These are phyloP conservation scores for Diaporthe aspalathi DNA, from an alignment of 2,329 filamentous ascomycete genomes.

Conservation along the genomic window DNA sequence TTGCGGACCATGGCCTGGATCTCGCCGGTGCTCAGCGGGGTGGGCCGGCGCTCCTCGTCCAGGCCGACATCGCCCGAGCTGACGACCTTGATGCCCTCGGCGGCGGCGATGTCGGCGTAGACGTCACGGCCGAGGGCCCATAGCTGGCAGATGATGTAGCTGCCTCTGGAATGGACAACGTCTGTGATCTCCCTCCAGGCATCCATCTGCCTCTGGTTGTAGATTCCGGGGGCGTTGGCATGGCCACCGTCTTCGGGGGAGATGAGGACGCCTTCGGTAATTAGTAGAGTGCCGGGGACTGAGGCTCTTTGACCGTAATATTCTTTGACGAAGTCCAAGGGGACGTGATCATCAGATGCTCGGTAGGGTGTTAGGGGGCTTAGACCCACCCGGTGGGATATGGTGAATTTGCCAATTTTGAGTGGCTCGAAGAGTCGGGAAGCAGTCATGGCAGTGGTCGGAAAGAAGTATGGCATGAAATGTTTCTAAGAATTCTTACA, in stretches of 20 bases:
- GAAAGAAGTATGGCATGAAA: neutral
- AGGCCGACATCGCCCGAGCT: neutral
- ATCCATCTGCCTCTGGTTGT: slow-evolving; percentile 59
- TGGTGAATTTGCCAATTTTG: slow-evolving; percentile 19
- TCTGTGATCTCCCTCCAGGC: slow-evolving; percentile 68
- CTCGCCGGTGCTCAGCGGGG: slow-evolving; percentile 57
- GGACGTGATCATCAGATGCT: slow-evolving; percentile 32
- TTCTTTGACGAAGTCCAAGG: slow-evolving; percentile 7
- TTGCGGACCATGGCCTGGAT: slow-evolving; percentile 48
- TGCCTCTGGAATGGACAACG: slow-evolving; percentile 67
- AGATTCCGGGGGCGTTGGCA: slow-evolving; percentile 54
- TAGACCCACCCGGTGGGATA: slow-evolving; percentile 14
- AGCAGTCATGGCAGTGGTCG: neutral
- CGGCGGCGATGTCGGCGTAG: slow-evolving; percentile 43
- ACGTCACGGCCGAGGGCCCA: slow-evolving; percentile 71
- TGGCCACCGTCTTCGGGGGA: slow-evolving; percentile 59
- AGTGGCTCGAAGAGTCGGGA: slow-evolving; percentile 22
- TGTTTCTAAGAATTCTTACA: fast-evolving
- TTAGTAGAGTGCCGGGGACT: slow-evolving; percentile 52
- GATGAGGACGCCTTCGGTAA: slow-evolving; percentile 67
- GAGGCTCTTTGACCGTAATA: slow-evolving; percentile 23
- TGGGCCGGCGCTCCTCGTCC: slow-evolving; percentile 43
- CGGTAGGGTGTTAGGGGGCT: slow-evolving; percentile 3
- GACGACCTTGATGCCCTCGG: slow-evolving; percentile 45
- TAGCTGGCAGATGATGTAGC: slow-evolving; percentile 70